A percentile compares a stretch with the other conserved stretches of the same genome.
Evolutionary conservation across 768 basidiomycete genomes (phyloP).

Genomic region (Imleria badia): DNA sequence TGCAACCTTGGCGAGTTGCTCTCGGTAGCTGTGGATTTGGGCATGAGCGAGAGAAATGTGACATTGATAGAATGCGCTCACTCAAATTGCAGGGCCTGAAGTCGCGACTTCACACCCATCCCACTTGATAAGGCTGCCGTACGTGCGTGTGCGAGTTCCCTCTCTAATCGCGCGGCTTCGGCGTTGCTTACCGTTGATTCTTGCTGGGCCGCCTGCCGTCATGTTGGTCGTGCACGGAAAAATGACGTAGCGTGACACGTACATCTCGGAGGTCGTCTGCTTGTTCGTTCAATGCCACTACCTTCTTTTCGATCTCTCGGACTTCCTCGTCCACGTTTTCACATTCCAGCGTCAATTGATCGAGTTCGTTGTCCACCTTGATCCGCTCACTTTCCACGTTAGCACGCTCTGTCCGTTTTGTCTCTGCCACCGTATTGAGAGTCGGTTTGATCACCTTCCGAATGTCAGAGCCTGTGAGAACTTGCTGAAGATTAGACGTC

Average conservation of each 20-base stretch:
- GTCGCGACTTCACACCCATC: slow-evolving; percentile 76
- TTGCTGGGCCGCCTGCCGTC: slow-evolving; percentile 67
- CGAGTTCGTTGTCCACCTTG: slow-evolving; percentile 79
- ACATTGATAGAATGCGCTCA: slow-evolving; percentile 34
- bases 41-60: background rate
- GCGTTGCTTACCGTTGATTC: slow-evolving; percentile 66
- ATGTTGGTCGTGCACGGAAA: background rate
- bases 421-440: slow-evolving; percentile 67
- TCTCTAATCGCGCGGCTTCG: slow-evolving; percentile 67
- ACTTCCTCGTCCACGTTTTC: slow-evolving; percentile 83
- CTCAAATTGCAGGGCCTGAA: slow-evolving; percentile 79
- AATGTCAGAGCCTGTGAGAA: slow-evolving; percentile 70
- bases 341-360: slow-evolving; percentile 71
- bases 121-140: slow-evolving; percentile 77
- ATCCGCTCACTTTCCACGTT: slow-evolving; percentile 75
- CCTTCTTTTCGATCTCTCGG: slow-evolving; percentile 70
- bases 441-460: slow-evolving; percentile 75
- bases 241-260: slow-evolving; percentile 21
- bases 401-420: slow-evolving; percentile 66
- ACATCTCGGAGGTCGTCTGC: slow-evolving; percentile 84
- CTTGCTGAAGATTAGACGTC: slow-evolving; percentile 62
- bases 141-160: slow-evolving; percentile 70
- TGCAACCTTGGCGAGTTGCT: slow-evolving; percentile 73
- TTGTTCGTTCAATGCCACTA: slow-evolving; percentile 64
- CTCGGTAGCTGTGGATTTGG: slow-evolving; percentile 57